These are phyloP conservation scores for Apiospora marii DNA, from an alignment of 2,329 filamentous ascomycete genomes.

Conservation along the genomic window DNA sequence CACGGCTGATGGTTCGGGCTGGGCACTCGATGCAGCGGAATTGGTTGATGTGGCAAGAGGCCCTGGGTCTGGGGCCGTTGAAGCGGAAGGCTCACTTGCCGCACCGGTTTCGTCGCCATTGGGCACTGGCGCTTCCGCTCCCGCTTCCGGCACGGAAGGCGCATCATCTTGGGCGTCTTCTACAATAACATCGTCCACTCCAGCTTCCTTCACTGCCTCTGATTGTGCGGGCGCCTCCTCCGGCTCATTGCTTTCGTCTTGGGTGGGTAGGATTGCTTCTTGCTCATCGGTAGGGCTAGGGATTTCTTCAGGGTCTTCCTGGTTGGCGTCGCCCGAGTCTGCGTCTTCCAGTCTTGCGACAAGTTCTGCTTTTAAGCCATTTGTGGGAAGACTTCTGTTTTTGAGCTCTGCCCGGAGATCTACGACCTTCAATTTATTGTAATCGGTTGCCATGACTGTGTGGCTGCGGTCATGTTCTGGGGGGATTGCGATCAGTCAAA, in stretches of 20 bases:
- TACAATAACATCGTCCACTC: slow-evolving; percentile 28
- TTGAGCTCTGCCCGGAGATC: slow-evolving; percentile 81
- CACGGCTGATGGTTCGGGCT: not conserved
- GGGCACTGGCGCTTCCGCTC: not conserved
- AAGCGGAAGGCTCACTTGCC: not conserved
- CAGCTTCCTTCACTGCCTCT: slow-evolving; percentile 30
- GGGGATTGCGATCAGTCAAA: not conserved
- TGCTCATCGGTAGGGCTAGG: not conserved
- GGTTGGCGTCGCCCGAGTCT: slow-evolving; percentile 32
- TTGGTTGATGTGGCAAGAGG: not conserved
- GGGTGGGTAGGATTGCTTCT: slow-evolving; percentile 11
- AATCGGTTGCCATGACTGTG: slow-evolving; percentile 57
- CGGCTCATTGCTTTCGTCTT: not conserved
- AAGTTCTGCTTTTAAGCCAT: slow-evolving; percentile 76
- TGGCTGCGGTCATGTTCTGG: slow-evolving; percentile 10
- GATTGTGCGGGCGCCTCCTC: slow-evolving; percentile 28
- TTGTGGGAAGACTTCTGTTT: slow-evolving; percentile 71
- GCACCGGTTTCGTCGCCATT: not conserved
- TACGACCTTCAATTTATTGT: slow-evolving; percentile 72
- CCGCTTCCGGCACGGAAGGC: not conserved
- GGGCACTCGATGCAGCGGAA: not conserved
- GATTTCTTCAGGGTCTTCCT: not conserved
- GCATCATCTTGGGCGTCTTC: not conserved
- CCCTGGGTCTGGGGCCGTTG: slow-evolving; percentile 9
- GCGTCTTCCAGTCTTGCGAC: slow-evolving; percentile 67